Percentiles rank a stretch among this genome's conserved stretches.
These are phyloP conservation scores for Sclerotinia borealis DNA, from an alignment of 2,329 filamentous ascomycete genomes.

Conservation along the genomic window DNA sequence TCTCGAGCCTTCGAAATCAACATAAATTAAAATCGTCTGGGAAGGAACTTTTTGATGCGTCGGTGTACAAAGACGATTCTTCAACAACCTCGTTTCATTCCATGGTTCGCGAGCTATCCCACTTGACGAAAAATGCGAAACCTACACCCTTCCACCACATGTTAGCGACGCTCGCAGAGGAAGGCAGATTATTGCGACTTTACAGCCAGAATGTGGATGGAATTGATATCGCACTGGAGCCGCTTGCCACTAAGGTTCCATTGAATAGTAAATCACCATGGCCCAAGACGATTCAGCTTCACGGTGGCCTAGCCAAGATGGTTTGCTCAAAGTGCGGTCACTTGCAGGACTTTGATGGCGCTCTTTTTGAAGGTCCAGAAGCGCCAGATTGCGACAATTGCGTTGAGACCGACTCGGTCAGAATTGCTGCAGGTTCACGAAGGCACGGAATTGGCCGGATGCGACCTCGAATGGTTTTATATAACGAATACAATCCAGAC, in stretches of 20 bases:
- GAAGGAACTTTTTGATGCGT: constrained; percentile 94
- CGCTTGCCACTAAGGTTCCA: constrained; percentile 74
- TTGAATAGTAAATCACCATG: constrained; percentile 80
- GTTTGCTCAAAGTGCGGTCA: constrained; percentile 88
- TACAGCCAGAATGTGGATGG: constrained; percentile 98
- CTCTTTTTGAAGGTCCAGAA: constrained; percentile 76
- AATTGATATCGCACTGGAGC: constrained; percentile 77
- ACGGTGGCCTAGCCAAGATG: constrained; percentile 93
- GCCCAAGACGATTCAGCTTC: constrained; percentile 88
- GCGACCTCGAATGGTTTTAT: constrained; percentile 88
- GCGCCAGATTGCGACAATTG: constrained; percentile 76
- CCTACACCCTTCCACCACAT: constrained; percentile 92
- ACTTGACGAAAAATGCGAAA: constrained; percentile 67
- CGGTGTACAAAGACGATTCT: constrained; percentile 87
- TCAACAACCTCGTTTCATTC: constrained; percentile 89
- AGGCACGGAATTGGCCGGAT: constrained; percentile 90
- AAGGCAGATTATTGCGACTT: constrained; percentile 79
- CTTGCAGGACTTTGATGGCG: constrained; percentile 67
- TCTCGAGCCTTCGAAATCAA: constrained; percentile 75
- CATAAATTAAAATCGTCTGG: constrained; percentile 90
- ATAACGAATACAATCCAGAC: constrained; percentile 96
- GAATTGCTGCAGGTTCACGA: constrained; percentile 75
- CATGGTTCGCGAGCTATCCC: constrained; percentile 87
- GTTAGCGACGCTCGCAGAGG: constrained; percentile 79
- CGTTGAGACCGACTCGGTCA: constrained; percentile 65